phyloP scores from a whole-genome alignment of 1,284 basidiomycete genomes.

The Trichosporon faecale region DNA sequence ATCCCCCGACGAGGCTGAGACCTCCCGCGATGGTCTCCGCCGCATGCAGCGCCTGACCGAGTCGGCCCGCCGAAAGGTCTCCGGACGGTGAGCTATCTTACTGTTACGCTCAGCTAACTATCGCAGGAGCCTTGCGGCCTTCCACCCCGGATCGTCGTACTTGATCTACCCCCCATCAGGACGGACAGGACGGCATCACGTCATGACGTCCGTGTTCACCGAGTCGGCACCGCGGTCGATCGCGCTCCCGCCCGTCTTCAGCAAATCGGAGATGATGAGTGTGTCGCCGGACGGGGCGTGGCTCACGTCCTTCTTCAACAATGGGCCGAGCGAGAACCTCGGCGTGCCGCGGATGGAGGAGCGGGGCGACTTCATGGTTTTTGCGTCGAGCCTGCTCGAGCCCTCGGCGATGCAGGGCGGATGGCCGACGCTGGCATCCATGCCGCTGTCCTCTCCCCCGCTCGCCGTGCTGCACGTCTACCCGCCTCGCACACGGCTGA shows the following conservation, averaged over 20 bases:
- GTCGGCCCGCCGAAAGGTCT: slow-evolving; percentile 15
- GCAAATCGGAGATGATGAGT: slow-evolving; percentile 26
- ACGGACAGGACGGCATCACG: slow-evolving; percentile 12
- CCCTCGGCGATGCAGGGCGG: slow-evolving; percentile 22
- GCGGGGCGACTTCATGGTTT: slow-evolving; percentile 20
- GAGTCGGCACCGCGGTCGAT: slow-evolving; percentile 28
- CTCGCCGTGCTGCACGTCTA: slow-evolving; percentile 36
- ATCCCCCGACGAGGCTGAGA: slow-evolving; percentile 20
- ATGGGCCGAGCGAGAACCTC: slow-evolving; percentile 7
- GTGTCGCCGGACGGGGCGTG: slow-evolving; percentile 41
- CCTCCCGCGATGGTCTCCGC: slow-evolving; percentile 20
- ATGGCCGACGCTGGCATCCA: slow-evolving; percentile 29
- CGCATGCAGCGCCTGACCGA: slow-evolving; percentile 25
- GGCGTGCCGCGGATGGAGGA: slow-evolving; percentile 10
- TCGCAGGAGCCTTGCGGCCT: slow-evolving; percentile 16
- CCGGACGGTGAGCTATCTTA: neutral
- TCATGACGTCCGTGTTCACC: slow-evolving; percentile 22
- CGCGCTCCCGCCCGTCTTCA: slow-evolving; percentile 26
- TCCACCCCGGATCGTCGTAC: slow-evolving; percentile 23
- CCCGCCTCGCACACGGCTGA: slow-evolving; percentile 31
- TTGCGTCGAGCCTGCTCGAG: slow-evolving; percentile 32
- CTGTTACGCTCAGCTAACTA: slow-evolving; percentile 5
- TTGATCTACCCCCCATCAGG: slow-evolving; percentile 21
- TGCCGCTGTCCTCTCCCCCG: slow-evolving; percentile 28
- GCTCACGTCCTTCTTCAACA: slow-evolving; percentile 27